Evolutionary conservation across 2,329 filamentous ascomycete species (phyloP), one percentile per base, ranked within the genome.

Genomic region (Stemphylium lycopersici): DNA sequence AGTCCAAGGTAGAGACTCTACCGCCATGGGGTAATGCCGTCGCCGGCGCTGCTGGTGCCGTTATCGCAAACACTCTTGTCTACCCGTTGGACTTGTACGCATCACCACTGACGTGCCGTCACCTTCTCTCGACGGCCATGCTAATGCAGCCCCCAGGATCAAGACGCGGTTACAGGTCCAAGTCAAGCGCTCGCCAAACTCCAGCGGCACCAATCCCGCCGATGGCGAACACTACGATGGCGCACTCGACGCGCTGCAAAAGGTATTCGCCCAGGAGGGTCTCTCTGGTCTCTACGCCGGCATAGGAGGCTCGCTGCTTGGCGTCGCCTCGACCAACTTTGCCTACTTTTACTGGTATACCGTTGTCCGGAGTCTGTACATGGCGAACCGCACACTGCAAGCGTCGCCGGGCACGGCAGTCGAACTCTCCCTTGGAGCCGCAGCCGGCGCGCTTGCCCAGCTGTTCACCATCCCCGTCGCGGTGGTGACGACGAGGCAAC

Each of bases 291-390:
- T 99, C 6, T 99, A 99, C 70, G 87, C 90, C 47, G 95, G 95
- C 56, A 93, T 99, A 74, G 83, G 86, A 56, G 93, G 93, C 45
- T 87, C 93, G 4, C 81, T 99, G 15, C 79, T 98, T 46, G 95
- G 95, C 48, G 95, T 99, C 32, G 93, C 92, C 1, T 97, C 93
- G 22, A 98, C 93, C 47, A 99, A 99, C 77, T 99, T 99, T 74
- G 95, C 95, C 68, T 99, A 99, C 79, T 99, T 99, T 76, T 99
- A 99, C 80, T 98, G 93, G 93, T 98, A 98, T 76, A 93, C 91
- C 4, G 79, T 95, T 24, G 91, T 97, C 29, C 87, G 95, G 59
- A 86, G 86, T 13, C 77, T 96, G 16, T 98, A 98, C 75, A 77
- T 90, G 62, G 77, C 79, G 15, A 82, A 81, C 20, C 79, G 78